Evolutionary conservation across 106 monocot genomes (phyloP).

Genomic region (Amphibolis antarctica): DNA sequence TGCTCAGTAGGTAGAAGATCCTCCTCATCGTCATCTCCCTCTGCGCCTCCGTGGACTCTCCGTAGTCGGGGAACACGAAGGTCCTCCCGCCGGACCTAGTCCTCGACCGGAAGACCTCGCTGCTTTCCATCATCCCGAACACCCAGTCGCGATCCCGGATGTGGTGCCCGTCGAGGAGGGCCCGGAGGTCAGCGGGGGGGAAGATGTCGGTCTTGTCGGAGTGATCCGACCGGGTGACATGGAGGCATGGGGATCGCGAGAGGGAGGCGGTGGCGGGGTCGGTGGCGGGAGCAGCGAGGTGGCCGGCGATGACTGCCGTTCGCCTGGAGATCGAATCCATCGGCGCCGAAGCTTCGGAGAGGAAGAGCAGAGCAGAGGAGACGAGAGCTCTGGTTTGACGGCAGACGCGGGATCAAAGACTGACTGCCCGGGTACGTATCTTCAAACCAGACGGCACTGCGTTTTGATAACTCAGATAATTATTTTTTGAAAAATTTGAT

Average conservation of each 20-base stretch:
- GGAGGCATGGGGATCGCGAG: constrained; percentile 26
- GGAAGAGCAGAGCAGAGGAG: too few relatives aligned
- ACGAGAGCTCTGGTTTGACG: too few relatives aligned
- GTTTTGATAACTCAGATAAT: too few relatives aligned
- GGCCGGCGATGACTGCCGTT: constrained; percentile 29
- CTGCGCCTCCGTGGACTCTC: constrained; percentile 84
- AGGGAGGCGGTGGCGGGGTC: not conserved
- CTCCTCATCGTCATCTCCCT: constrained; percentile 67
- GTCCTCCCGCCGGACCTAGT: constrained; percentile 18
- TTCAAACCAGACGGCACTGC: too few relatives aligned
- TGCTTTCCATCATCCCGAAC: constrained; percentile 59
- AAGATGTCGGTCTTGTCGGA: constrained; percentile 16
- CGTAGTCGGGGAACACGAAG: constrained; percentile 66
- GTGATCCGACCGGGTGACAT: constrained; percentile 37
- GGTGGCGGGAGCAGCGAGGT: constrained; percentile 10
- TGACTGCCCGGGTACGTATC: too few relatives aligned
- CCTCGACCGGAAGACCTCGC: constrained; percentile 50
- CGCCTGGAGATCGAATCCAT: constrained; percentile 18
- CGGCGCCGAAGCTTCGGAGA: too few relatives aligned
- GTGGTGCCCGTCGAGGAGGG: constrained; percentile 63
- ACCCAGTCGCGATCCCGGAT: constrained; percentile 47
- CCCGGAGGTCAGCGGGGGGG: constrained; percentile 31
- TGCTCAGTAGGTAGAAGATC: constrained; percentile 36
- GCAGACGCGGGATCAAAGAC: too few relatives aligned
- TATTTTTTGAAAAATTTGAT: too few relatives aligned